phyloP scores from a whole-genome alignment of 305 asterid genomes.

The Rubia balearica region DNA sequence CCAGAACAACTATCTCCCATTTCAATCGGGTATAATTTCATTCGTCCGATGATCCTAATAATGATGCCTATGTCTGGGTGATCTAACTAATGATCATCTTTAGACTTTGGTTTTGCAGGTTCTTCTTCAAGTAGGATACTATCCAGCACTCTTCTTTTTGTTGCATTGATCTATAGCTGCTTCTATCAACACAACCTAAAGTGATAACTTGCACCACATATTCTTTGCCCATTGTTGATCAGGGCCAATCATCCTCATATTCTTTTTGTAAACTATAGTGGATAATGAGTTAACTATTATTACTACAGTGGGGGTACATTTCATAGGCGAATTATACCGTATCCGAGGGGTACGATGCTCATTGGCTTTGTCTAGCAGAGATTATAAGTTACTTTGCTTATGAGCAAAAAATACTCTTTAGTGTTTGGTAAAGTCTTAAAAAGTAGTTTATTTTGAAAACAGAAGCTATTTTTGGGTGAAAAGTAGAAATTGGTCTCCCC shows the following conservation, averaged over 20 bases:
- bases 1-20: slow-evolving; percentile 49
- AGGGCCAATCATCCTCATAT: slow-evolving; percentile 10
- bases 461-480: too few relatives aligned
- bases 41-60: neutral
- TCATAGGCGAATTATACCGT: too few relatives aligned
- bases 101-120: slow-evolving; percentile 25
- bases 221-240: slow-evolving; percentile 11
- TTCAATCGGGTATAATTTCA: slow-evolving; percentile 35
- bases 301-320: too few relatives aligned
- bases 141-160: slow-evolving; percentile 20
- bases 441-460: too few relatives aligned
- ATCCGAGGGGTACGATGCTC: too few relatives aligned
- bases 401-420: too few relatives aligned
- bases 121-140: slow-evolving; percentile 27
- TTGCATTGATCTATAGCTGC: slow-evolving; percentile 31
- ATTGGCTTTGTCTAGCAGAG: too few relatives aligned
- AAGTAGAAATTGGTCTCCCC: too few relatives aligned
- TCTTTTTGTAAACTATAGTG: slow-evolving; percentile 12
- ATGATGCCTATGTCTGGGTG: neutral
- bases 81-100: neutral
- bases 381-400: too few relatives aligned
- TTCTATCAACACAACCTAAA: slow-evolving; percentile 17
- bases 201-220: neutral
- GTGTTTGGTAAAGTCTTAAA: too few relatives aligned
- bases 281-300: neutral